Percentiles rank a stretch among this genome's conserved stretches.
These are phyloP conservation scores for Isochrysis galbana DNA, from an alignment of 78 protist species.

Conservation along the genomic window DNA sequence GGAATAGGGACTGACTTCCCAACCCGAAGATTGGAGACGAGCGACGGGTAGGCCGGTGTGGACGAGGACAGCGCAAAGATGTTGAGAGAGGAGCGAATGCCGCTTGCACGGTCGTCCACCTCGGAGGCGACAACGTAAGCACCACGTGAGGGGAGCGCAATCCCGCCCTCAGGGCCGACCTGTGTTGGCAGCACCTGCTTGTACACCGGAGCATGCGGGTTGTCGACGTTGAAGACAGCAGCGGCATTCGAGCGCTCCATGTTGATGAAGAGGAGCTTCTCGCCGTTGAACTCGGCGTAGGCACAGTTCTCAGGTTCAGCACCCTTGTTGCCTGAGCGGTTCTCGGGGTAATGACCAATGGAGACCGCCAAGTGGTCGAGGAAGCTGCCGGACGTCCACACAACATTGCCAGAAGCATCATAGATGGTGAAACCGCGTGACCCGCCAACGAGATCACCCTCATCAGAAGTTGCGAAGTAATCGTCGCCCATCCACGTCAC, in stretches of 20 bases:
- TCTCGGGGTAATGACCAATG: constrained; percentile 5
- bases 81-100: neutral
- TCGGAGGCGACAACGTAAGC: neutral
- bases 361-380: neutral
- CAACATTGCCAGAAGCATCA: neutral
- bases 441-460: constrained; percentile 14
- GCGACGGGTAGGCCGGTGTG: neutral
- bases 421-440: neutral
- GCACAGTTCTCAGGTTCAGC: neutral
- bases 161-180: neutral
- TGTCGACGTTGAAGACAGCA: neutral
- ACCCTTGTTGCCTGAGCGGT: neutral
- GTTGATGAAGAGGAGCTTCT: neutral
- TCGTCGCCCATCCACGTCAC: constrained; percentile 4
- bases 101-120: neutral
- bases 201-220: neutral
- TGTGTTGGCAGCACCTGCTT: neutral
- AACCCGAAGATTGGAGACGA: neutral
- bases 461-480: neutral
- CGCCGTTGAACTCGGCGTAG: neutral
- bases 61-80: neutral
- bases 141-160: neutral
- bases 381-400: neutral
- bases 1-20: neutral
- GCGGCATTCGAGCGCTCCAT: neutral